Base-by-base conservation (phyloP, 2,329 filamentous ascomycete species). In the Calonectria leucothoes region DNA sequence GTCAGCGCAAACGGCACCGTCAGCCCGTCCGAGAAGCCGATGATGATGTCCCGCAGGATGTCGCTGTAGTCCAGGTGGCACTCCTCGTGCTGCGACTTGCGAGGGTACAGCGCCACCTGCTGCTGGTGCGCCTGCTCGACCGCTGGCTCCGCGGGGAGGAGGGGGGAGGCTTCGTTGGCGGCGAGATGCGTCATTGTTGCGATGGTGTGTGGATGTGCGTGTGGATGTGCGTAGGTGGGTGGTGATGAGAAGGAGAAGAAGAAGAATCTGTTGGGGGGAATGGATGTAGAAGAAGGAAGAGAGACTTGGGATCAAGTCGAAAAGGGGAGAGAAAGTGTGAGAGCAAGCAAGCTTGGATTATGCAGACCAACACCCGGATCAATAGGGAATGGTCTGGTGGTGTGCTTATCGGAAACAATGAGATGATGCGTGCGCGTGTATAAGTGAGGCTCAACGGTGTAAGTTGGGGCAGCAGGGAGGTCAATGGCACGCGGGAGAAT, bases 1-100 rank as follows among this genome's bases (percentile, higher is more conserved):
- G 93, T 95, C 45, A 96, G 87, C 20, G 94, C 94, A 78, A 96
- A 96, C 0, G 94, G 94, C 0, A 96, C 94, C 0, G 94, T 96
- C 77, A 96, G 88, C 20, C 94, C 94, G 80, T 96, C 94, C 0
- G 94, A 93, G 78, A 95, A 92, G 67, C 94, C 94, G 77, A 96
- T 93, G 73, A 94, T 95, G 75, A 92, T 88, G 82, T 94, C 92
- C 57, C 89, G 88, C 20, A 93, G 83, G 66, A 91, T 80, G 70
- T 86, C 84, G 73, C 83, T 83, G 77, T 87, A 82, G 78, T 85
- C 83, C 66, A 82, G 77, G 72, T 82, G 80, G 15, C 80, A 81
- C 27, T 76, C 74, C 12, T 80, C 77, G 39, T 77, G 70, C 33
- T 78, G 69, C 65, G 74, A 66, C 35, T 71, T 74, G 64, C 81